Base-by-base conservation (phyloP, 345 rosid species). In the Leavenworthia alabamica region DNA sequence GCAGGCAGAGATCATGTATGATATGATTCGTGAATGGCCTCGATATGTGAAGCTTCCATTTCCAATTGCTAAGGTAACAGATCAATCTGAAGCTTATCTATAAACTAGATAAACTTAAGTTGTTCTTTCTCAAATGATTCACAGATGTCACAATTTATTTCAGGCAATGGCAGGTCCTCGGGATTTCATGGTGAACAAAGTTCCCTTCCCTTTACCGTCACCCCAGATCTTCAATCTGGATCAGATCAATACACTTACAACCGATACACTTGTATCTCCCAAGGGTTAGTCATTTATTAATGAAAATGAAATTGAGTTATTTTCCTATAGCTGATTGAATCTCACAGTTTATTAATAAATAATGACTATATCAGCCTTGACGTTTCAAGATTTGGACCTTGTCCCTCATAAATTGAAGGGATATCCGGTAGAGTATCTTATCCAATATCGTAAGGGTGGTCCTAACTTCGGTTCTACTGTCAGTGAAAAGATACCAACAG, bases 1-100 rank as follows among this genome's bases (percentile, higher is more conserved):
- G 79, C 83, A 94, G 99, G 97, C 96, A 17, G 96, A 84, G 64
- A 59, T 90, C 65, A 94, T 94, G 99, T 83, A 29, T 64, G 95
- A 86, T 23, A 74, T 56, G 77, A 86, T 94, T 64, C 97, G 97
- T 71, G 99, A 90, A 78, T 84, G 81, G 85, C 96, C 95, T 67
- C 87, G 77, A 58, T 90, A 94, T 73, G 96, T 90, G 58, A 82
- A 84, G 58, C 78, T 94, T 68, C 97, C 97, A 20, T 80, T 83
- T 47, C 95, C 92, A 40, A 59, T 94, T 60, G 99, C 99, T 7
- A 94, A 90, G 96, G 99, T 94, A 77, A 73, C 47, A 43, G 16
- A 59, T 36, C 39, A 51, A 7, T 58, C 12, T 31, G 56, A 58
- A 67, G 37, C 50, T 7, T 20, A 28, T 56, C 4, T 19, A 33